These are phyloP conservation scores for Gilbertella persicaria DNA, from an alignment of 371 early-diverging fungal species.

Conservation along the genomic window DNA sequence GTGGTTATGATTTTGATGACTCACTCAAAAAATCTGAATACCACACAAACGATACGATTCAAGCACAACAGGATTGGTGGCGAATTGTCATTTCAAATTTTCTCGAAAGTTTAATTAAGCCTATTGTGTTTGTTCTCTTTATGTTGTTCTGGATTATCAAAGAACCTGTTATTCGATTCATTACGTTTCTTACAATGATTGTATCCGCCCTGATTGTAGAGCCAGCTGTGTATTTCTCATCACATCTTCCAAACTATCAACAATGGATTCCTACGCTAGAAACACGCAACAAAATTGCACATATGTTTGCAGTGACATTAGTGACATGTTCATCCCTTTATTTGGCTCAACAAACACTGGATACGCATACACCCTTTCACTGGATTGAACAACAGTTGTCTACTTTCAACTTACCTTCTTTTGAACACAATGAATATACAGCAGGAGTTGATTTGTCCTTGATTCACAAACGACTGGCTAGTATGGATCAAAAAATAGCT, in stretches of 20 bases:
- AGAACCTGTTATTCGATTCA: constrained; percentile 19
- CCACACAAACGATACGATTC: neutral
- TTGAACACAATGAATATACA: too few species aligned
- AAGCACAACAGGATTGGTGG: neutral
- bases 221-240: constrained; percentile 6
- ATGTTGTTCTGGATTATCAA: constrained; percentile 27
- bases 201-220: constrained; percentile 15
- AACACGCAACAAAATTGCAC: neutral
- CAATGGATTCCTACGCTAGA: neutral
- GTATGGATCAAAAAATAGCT: neutral
- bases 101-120: constrained; percentile 1
- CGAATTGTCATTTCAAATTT: neutral
- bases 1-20: too few species aligned
- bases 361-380: neutral
- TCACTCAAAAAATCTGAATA: neutral
- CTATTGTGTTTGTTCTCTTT: constrained; percentile 19
- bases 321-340: neutral
- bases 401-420: too few species aligned
- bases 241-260: neutral
- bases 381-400: neutral
- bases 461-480: neutral
- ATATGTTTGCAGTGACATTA: neutral
- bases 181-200: constrained; percentile 25
- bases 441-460: too few species aligned
- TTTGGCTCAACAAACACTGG: neutral